Percentiles rank a stretch among this genome's conserved stretches.
phyloP scores from a whole-genome alignment of 2,329 filamentous ascomycete species.

The Xylariales sp. region DNA sequence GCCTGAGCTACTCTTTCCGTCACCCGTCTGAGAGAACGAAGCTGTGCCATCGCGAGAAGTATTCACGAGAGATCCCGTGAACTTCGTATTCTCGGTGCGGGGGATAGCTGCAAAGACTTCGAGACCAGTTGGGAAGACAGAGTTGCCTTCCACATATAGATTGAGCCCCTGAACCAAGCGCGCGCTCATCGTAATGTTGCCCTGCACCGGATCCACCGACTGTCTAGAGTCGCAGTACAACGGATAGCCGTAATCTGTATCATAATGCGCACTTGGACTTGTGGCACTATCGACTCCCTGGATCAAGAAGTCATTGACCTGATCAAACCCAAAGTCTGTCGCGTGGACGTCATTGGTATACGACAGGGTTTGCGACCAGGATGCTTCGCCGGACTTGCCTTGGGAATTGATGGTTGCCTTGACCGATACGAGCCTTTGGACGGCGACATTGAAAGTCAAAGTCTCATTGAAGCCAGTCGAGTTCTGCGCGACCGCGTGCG shows the following conservation, averaged over 20 bases:
- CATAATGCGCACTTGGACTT: conserved; percentile 19
- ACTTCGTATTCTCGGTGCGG: conserved; percentile 13
- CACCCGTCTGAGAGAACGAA: conserved; percentile 41
- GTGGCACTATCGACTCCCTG: conserved; percentile 11
- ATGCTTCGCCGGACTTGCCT: conserved; percentile 14
- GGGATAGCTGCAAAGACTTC: conserved; percentile 44
- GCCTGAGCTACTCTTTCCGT: conserved; percentile 39
- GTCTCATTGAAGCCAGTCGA: conserved; percentile 50
- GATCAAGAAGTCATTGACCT: conserved; percentile 19
- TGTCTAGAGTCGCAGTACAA: conserved; percentile 51
- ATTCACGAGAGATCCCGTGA: conserved; percentile 22
- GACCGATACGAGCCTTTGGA: conserved; percentile 48
- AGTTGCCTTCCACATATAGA: conserved; percentile 28
- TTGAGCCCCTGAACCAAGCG: conserved; percentile 33
- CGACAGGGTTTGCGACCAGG: conserved; percentile 14
- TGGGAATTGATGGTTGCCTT: conserved; percentile 45
- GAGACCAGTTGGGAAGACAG: conserved; percentile 51
- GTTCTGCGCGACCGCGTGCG: conserved; percentile 36
- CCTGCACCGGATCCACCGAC: conserved; percentile 24
- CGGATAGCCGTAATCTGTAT: conserved; percentile 49
- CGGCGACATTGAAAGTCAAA: conserved; percentile 51
- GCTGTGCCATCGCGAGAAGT: conserved; percentile 55
- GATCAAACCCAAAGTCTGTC: conserved; percentile 14
- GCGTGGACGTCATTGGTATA: conserved; percentile 14
- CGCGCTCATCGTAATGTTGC: conserved; percentile 37